Base-by-base conservation (phyloP, 306 rosid genomes). In the Sesbania bispinosa region DNA sequence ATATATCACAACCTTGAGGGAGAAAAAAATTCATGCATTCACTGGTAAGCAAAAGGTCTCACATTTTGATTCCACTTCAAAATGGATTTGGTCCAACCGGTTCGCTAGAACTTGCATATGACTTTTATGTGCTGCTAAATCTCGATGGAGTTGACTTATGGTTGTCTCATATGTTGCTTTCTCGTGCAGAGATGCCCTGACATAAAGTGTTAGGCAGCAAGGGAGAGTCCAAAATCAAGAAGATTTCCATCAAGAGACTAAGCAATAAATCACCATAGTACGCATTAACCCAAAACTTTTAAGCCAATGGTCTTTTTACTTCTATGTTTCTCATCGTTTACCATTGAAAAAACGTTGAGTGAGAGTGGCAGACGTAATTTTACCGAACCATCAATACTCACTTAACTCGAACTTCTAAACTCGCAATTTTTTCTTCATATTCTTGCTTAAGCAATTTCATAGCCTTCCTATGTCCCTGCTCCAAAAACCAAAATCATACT, bases 51-150 rank as follows among this genome's bases (percentile, higher is more conserved):
- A 57, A 33, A 79, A 41, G 43, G 77, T 33, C 87, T 88, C 83
- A 88, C 95, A 86, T 86, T 88, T 90, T 67, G 86, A 79, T 77
- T 88, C 97, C 67, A 85, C 79, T 74, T 88, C 85, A 38, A 72
- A 74, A 53, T 83, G 84, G 48, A 85, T 75, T 62, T 76, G 80
- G 32, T 90, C 90, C 82, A 88, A 73, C 69, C 76, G 84, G 82
- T 52, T 81, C 2, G 88, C 82, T 43, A 88, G 83, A 62, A 80
- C 78, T 58, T 86, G 92, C 66, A 85, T 76, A 43, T 85, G 88
- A 45, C 71, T 76, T 75, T 79, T 86, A 69, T 84, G 90, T 1
- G 84, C 87, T 24, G 77, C 85, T 48, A 88, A 77, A 76, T 90
- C 94, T 68, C 69, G 75, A 30, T 74, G 73, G 50, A 90, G 92